These are phyloP conservation scores for Aegilops umbellulata DNA, from an alignment of 176 grass and related monocot species.

Conservation along the genomic window DNA sequence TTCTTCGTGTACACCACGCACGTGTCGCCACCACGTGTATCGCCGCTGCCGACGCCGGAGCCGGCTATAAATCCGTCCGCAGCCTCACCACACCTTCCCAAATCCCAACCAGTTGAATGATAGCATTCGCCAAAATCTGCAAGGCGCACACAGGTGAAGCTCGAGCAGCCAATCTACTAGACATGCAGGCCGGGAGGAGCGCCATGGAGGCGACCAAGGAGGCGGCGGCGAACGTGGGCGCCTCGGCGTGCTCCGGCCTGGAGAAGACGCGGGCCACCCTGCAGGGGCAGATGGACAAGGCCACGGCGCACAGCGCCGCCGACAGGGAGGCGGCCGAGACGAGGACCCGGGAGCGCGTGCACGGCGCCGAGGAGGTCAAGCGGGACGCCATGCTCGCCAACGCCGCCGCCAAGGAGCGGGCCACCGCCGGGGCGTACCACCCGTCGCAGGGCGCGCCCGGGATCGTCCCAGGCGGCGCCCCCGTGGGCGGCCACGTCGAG, in stretches of 20 bases:
- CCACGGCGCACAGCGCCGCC: constrained; percentile 18
- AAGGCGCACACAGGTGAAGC: too few relatives aligned
- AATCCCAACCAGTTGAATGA: too few relatives aligned
- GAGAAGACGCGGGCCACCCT: constrained; percentile 37
- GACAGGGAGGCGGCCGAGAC: constrained; percentile 18
- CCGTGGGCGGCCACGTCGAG: constrained; percentile 25
- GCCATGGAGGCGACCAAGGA: constrained; percentile 46
- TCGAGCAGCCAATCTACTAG: too few relatives aligned
- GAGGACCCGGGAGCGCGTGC: constrained; percentile 18
- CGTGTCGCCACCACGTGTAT: too few relatives aligned
- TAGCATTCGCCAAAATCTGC: too few relatives aligned
- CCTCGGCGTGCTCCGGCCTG: constrained; percentile 37
- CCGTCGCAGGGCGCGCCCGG: constrained; percentile 33
- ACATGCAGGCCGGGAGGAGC: constrained; percentile 44
- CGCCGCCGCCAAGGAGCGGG: constrained; percentile 31
- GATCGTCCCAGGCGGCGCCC: not conserved
- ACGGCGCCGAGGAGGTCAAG: constrained; percentile 29
- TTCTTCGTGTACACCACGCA: too few relatives aligned
- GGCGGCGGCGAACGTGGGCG: constrained; percentile 41
- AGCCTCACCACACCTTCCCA: too few relatives aligned
- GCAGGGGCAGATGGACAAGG: constrained; percentile 35
- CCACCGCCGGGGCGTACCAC: constrained; percentile 17
- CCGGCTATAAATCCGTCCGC: too few relatives aligned
- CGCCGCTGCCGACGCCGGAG: too few relatives aligned
- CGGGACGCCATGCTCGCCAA: constrained; percentile 11